A percentile compares a stretch with the other conserved stretches of the same genome.
phyloP scores from a whole-genome alignment of 192 early-diverging fungal species.

The Linnemannia zychae region DNA sequence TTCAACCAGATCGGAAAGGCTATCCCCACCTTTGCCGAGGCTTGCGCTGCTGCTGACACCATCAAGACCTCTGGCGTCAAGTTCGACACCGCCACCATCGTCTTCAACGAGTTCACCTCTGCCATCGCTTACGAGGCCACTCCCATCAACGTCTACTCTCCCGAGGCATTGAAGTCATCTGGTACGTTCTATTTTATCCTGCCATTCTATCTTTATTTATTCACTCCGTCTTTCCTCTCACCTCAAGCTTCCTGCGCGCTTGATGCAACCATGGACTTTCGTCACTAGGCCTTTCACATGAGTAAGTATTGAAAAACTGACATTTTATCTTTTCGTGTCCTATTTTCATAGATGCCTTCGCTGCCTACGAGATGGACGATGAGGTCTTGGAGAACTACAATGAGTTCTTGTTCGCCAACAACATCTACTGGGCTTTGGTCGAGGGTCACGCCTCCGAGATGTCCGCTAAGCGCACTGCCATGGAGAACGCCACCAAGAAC shows the following conservation, averaged over 20 bases:
- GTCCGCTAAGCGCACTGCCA: constrained; percentile 96
- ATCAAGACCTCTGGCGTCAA: constrained; percentile 74
- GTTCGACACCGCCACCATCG: constrained; percentile 81
- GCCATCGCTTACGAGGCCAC: constrained; percentile 94
- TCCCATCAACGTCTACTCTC: constrained; percentile 73
- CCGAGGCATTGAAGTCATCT: constrained; percentile 79
- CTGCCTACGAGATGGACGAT: constrained; percentile 93
- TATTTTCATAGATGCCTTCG: constrained; percentile 70
- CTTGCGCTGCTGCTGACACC: constrained; percentile 83
- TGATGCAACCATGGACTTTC: too few relatives aligned
- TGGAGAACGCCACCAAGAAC: constrained; percentile 99
- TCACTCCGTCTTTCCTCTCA: background rate
- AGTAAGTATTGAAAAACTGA: too few relatives aligned
- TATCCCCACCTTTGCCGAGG: constrained; percentile 90
- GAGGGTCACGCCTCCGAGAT: constrained; percentile 98
- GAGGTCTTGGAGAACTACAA: constrained; percentile 89
- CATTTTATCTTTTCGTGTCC: too few relatives aligned
- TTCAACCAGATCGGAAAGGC: constrained; percentile 96
- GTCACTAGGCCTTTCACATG: too few relatives aligned
- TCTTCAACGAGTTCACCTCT: constrained; percentile 96
- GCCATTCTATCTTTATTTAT: background rate
- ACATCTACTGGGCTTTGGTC: constrained; percentile 94
- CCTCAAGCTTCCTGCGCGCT: too few relatives aligned
- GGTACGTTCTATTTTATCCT: constrained; percentile 54
- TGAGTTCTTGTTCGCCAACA: constrained; percentile 96